Evolutionary conservation across 352 stramenopile species (phyloP).

Genomic region (Phytophthora sp.): DNA sequence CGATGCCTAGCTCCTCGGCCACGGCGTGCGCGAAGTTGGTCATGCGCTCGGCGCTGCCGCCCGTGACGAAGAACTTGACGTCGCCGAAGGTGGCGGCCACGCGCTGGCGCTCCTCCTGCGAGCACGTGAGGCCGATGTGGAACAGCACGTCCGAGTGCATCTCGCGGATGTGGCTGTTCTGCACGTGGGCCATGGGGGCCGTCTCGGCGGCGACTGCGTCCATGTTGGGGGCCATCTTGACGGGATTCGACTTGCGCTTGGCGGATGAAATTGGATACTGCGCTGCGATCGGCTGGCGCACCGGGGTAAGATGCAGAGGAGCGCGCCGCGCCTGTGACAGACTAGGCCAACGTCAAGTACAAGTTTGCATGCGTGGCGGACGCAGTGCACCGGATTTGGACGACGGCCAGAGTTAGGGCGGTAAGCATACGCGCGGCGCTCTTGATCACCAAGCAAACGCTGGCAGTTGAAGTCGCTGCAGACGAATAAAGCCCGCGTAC

Average conservation of each 20-base stretch:
- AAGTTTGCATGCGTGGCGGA: constrained; percentile 26
- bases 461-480: too few relatives aligned
- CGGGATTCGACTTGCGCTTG: constrained; percentile 5
- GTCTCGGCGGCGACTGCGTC: constrained; percentile 12
- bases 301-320: constrained; percentile 17
- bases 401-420: constrained; percentile 16
- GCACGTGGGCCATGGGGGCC: constrained; percentile 44
- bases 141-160: constrained; percentile 78
- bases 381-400: constrained; percentile 11
- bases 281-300: neutral
- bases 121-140: constrained; percentile 76
- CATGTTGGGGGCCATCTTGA: constrained; percentile 41
- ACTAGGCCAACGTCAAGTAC: constrained; percentile 9
- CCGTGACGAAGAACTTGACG: constrained; percentile 82
- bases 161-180: constrained; percentile 65
- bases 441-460: neutral
- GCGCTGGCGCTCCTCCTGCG: constrained; percentile 48
- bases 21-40: constrained; percentile 66
- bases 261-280: constrained; percentile 27
- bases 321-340: constrained; percentile 10
- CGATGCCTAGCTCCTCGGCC: constrained; percentile 57
- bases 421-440: constrained; percentile 7
- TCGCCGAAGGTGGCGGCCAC: constrained; percentile 66
- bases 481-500: constrained; percentile 13
- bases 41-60: constrained; percentile 81